These are phyloP conservation scores for Acrocalymma vagum DNA, from an alignment of 2,329 filamentous ascomycete species.

Conservation along the genomic window DNA sequence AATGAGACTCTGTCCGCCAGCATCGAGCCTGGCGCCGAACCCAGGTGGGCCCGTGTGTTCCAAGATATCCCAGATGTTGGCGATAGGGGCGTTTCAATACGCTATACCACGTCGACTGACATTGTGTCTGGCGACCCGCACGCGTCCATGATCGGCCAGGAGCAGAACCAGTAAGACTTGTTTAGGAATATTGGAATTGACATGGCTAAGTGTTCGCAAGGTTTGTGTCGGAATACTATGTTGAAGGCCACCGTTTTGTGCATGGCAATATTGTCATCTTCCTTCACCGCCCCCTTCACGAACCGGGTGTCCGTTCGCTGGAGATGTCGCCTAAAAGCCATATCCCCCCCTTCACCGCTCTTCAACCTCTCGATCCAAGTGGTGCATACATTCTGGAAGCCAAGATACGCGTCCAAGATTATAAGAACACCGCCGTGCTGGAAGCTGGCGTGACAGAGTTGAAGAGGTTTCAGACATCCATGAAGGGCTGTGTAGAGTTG, in stretches of 20 bases:
- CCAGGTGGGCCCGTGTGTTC: constrained; percentile 50
- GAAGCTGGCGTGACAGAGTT: constrained; percentile 64
- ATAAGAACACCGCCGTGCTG: constrained; percentile 62
- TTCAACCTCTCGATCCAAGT: constrained; percentile 63
- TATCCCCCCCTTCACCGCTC: constrained; percentile 54
- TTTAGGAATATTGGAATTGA: constrained; percentile 11
- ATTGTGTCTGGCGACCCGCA: constrained; percentile 60
- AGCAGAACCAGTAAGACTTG: constrained; percentile 57
- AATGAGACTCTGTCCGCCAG: constrained; percentile 28
- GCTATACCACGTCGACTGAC: constrained; percentile 59
- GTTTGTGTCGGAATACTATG: constrained; percentile 65
- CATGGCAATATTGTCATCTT: constrained; percentile 65
- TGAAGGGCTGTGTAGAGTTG: constrained; percentile 66
- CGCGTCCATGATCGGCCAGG: constrained; percentile 60
- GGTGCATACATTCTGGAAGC: constrained; percentile 68
- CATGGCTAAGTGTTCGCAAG: constrained; percentile 46
- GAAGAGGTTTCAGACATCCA: constrained; percentile 60
- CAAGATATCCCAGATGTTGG: constrained; percentile 57
- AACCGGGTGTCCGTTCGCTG: constrained; percentile 50
- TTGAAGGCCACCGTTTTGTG: constrained; percentile 66
- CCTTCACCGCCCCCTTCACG: constrained; percentile 62
- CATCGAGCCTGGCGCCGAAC: constrained; percentile 30
- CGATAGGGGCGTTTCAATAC: constrained; percentile 61
- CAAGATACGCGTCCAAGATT: constrained; percentile 64
- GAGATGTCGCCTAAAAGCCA: constrained; percentile 40